Evolutionary conservation across 2,329 filamentous ascomycete genomes (phyloP).

Genomic region (Harringtonia aguacate): DNA sequence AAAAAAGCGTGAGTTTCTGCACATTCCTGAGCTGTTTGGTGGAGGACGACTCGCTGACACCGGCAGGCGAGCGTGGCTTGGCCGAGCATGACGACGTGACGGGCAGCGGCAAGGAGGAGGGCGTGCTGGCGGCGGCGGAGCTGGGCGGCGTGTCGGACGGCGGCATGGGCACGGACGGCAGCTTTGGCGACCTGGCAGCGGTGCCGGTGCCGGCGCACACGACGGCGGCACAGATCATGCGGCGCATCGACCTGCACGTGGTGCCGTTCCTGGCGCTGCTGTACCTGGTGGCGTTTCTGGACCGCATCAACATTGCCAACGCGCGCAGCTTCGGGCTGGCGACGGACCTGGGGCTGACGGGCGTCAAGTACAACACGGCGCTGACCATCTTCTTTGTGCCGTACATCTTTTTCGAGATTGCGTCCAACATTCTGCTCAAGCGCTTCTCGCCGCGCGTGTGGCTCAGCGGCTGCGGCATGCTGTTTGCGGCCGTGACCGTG

Average conservation of each 20-base stretch:
- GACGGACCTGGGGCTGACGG: slow-evolving; percentile 49
- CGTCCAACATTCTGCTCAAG: slow-evolving; percentile 64
- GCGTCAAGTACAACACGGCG: slow-evolving; percentile 52
- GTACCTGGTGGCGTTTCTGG: slow-evolving; percentile 60
- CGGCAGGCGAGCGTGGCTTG: background rate
- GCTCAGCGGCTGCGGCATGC: slow-evolving; percentile 73
- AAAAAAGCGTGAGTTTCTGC: too few species aligned
- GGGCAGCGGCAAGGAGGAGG: background rate
- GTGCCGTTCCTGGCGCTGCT: slow-evolving; percentile 64
- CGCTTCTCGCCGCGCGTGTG: slow-evolving; percentile 54
- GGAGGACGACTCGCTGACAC: background rate
- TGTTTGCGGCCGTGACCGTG: slow-evolving; percentile 33
- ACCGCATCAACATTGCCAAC: slow-evolving; percentile 72
- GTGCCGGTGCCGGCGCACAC: slow-evolving; percentile 40
- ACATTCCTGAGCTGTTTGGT: too few species aligned
- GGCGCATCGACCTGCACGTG: slow-evolving; percentile 60
- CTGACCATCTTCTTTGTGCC: slow-evolving; percentile 76
- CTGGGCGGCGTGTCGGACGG: background rate
- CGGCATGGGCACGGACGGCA: background rate
- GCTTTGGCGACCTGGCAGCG: slow-evolving; percentile 16
- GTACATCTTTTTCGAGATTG: slow-evolving; percentile 63
- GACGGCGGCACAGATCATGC: slow-evolving; percentile 54
- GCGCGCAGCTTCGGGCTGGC: slow-evolving; percentile 56
- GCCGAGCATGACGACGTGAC: background rate
- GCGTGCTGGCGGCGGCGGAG: background rate